Evolutionary conservation across 2,329 filamentous ascomycete species (phyloP), one percentile per base, ranked within the genome.

Genomic region (Zopfia rhizophila): DNA sequence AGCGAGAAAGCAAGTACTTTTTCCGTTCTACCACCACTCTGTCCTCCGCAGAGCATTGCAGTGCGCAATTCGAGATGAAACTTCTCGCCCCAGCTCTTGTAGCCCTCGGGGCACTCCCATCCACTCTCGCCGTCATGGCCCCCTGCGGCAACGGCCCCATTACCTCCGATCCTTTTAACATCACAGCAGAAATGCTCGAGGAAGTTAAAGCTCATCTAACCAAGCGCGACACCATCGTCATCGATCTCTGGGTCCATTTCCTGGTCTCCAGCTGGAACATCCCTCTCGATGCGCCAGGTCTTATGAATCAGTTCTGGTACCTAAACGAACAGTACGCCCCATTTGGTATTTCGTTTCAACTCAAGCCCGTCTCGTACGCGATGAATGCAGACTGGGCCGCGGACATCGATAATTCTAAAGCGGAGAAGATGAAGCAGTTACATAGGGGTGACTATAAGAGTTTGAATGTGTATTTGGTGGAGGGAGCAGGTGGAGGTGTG

Each of bases 381-480:
- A 41, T 53, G 18, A 47, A 52, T 22, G 44, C 45, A 6, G 45
- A 48, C 18, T 59, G 53, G 56, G 56, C 56, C 7, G 30, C 28
- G 8, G 49, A 53, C 24, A 51, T 55, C 30, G 49, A 51, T 19
- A 28, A 38, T 31, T 31, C 51, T 19, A 42, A 50, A 40, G 33
- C 33, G 12, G 44, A 51, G 19, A 51, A 54, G 42, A 78, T 82
- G 76, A 82, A 82, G 59, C 65, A 75, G 2, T 74, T 83, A 7
- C 78, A 80, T 17, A 63, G 70, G 29, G 81, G 81, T 31, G 75
- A 61, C 40, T 84, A 84, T 64, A 53, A 58, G 23, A 72, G 74
- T 3, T 69, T 83, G 25, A 84, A 84, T 61, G 68, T 84, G 43
- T 84, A 82, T 66, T 81, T 82, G 68, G 82, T 51, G 70, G 82